phyloP scores from a whole-genome alignment of 2,329 filamentous ascomycete species.

The Fragosphaeria purpurea region DNA sequence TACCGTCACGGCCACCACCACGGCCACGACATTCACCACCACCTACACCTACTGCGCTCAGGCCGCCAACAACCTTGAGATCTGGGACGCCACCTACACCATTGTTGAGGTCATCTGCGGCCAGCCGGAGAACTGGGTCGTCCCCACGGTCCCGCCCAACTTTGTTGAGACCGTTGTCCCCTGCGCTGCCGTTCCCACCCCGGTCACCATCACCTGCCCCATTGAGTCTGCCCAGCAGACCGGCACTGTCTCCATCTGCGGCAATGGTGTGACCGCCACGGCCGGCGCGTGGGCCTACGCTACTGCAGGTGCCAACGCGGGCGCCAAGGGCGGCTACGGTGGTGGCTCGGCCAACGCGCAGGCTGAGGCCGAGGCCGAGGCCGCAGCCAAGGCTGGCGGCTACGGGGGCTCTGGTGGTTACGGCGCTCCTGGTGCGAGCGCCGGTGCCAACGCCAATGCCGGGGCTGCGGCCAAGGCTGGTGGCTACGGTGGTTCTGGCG shows the following conservation, averaged over 20 bases:
- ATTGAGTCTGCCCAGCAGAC: slow-evolving; percentile 4
- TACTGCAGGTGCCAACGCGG: neutral
- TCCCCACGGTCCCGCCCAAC: slow-evolving; percentile 16
- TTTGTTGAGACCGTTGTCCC: slow-evolving; percentile 14
- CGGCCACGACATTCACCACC: slow-evolving; percentile 23
- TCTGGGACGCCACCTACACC: slow-evolving; percentile 32
- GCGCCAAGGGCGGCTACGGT: neutral
- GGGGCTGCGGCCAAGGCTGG: neutral
- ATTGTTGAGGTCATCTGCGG: slow-evolving; percentile 29
- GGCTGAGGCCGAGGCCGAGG: neutral
- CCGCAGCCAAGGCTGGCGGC: neutral
- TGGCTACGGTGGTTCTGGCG: neutral
- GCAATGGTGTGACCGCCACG: slow-evolving; percentile 13
- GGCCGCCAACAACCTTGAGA: slow-evolving; percentile 27
- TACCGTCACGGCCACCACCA: slow-evolving; percentile 15
- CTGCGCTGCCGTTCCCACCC: slow-evolving; percentile 3
- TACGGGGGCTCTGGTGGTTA: neutral
- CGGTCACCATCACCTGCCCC: slow-evolving; percentile 12
- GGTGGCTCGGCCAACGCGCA: neutral
- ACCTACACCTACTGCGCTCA: slow-evolving; percentile 26
- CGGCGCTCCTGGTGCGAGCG: neutral
- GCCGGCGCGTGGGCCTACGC: slow-evolving; percentile 1
- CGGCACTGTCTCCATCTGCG: slow-evolving; percentile 4
- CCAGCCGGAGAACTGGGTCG: slow-evolving; percentile 32
- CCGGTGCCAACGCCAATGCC: neutral